Base-by-base conservation (phyloP, 768 basidiomycete genomes). In the Boletus tylopilopsis region DNA sequence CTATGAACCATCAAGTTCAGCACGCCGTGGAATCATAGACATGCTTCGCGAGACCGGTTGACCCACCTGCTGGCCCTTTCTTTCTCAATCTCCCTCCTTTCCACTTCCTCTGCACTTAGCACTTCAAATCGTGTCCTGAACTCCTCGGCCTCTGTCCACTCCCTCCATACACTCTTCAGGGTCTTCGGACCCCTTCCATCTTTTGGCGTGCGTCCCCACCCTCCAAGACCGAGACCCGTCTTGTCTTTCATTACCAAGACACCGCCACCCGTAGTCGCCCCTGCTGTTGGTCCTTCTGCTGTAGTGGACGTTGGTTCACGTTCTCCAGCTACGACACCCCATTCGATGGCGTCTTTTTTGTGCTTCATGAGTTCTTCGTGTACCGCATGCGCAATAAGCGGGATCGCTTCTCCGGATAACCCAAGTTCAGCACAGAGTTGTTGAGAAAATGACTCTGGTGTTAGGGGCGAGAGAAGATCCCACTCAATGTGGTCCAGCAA, bases 401-500 rank as follows among this genome's bases (percentile, higher is more conserved):
- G 92, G 6, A 84, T 64, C 0, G 94, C 90, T 65, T 94, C 93
- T 33, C 93, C 90, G 1, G 85, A 76, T 3, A 99, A 77, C 7
- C 93, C 94, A 15, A 98, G 80, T 54, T 98, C 96, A 21, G 76
- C 66, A 60, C 90, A 92, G 29, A 97, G 84, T 42, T 79, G 82
- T 33, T 72, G 69, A 0, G 95, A 80, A 60, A 98, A 98, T 1
- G 72, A 76, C 64, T 95, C 88, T 1, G 95, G 95, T 0, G 92
- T 94, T 32, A 97, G 77, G 4, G 87, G 80, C 4, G 94, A 95
- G 39, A 90, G 80, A n/a, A 98, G 78, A 68, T 99, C 95, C 95
- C 95, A 99, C 69, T 99, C 96, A 57, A 99, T 93, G 63, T 94
- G 90, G 71, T 99, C 96, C 49, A 89, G 75, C 1, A 99, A 77